Conservation (phyloP, 257 asterid species). For the Petrea volubilis region DNA sequence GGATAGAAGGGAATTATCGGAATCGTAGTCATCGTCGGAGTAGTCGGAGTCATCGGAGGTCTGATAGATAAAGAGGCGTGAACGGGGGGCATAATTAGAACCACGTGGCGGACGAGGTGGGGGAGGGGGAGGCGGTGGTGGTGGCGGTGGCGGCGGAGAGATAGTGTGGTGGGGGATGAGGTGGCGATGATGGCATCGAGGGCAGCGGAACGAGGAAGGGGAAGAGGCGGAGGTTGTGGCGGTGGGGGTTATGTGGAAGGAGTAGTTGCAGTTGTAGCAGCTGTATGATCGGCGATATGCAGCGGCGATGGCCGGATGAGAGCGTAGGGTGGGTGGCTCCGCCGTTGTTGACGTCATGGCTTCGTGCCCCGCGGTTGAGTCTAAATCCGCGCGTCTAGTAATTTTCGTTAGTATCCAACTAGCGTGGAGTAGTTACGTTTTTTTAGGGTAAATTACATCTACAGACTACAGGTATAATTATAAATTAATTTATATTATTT, state of each 20-base stretch:
- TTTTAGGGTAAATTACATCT: too few relatives aligned
- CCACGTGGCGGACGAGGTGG: conserved; percentile 8
- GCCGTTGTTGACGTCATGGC: conserved; percentile 33
- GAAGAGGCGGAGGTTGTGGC: conserved; percentile 22
- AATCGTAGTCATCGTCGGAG: conserved; percentile 33
- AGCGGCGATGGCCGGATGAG: conserved; percentile 13
- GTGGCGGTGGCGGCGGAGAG: conserved; percentile 25
- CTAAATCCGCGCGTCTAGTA: conserved; percentile 3
- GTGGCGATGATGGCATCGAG: conserved; percentile 51
- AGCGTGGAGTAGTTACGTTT: not conserved
- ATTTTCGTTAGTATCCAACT: not conserved
- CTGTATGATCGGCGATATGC: conserved; percentile 39
- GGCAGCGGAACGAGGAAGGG: conserved; percentile 54
- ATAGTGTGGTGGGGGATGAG: conserved; percentile 49
- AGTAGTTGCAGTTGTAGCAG: conserved; percentile 49
- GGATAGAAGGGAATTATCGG: conserved; percentile 36
- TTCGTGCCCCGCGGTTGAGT: conserved; percentile 20
- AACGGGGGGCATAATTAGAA: not conserved
- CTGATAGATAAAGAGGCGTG: conserved; percentile 20
- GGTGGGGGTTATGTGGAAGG: conserved; percentile 41
- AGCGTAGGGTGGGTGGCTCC: conserved; percentile 37
- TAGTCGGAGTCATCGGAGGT: conserved; percentile 41
- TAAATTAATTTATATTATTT: too few relatives aligned
- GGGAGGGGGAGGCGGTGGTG: conserved; percentile 11
- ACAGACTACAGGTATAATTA: too few relatives aligned